Conservation (phyloP, 2,329 filamentous ascomycete genomes). For the Aspergillus pseudoglaucus region DNA sequence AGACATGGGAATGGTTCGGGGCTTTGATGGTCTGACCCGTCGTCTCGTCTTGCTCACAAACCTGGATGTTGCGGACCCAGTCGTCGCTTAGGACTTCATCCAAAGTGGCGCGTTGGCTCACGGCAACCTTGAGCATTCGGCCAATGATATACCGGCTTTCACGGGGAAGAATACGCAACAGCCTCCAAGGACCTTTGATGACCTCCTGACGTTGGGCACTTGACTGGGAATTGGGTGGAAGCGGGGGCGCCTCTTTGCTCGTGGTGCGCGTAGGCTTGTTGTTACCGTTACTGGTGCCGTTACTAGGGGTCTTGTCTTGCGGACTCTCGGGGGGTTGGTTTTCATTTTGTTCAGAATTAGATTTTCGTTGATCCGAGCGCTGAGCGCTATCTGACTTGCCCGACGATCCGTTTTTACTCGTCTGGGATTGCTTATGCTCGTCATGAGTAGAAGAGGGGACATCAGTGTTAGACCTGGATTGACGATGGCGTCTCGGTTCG, state of each 20-base stretch:
- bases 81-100: slow-evolving; percentile 79
- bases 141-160: slow-evolving; percentile 87
- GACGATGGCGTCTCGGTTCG: slow-evolving; percentile 28
- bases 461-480: slow-evolving; percentile 29
- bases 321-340: slow-evolving; percentile 18
- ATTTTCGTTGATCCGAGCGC: slow-evolving; percentile 9
- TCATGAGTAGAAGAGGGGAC: slow-evolving; percentile 23
- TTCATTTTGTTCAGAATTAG: slow-evolving; percentile 15
- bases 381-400: slow-evolving; percentile 2
- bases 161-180: slow-evolving; percentile 77
- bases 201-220: slow-evolving; percentile 54
- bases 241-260: slow-evolving; percentile 34
- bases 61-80: slow-evolving; percentile 79
- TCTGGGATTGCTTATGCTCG: slow-evolving; percentile 15
- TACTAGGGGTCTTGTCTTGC: slow-evolving; percentile 21
- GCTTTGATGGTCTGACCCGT: slow-evolving; percentile 66
- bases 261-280: slow-evolving; percentile 28
- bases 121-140: slow-evolving; percentile 85
- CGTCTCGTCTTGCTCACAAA: slow-evolving; percentile 68
- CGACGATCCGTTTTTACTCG: slow-evolving; percentile 3
- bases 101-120: slow-evolving; percentile 74
- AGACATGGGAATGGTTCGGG: slow-evolving; percentile 72
- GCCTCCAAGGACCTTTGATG: slow-evolving; percentile 86
- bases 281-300: slow-evolving; percentile 10
- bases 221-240: slow-evolving; percentile 21